phyloP scores from a whole-genome alignment of 2,329 filamentous ascomycete species.

The Dryadomyces quercus-mongolicae region DNA sequence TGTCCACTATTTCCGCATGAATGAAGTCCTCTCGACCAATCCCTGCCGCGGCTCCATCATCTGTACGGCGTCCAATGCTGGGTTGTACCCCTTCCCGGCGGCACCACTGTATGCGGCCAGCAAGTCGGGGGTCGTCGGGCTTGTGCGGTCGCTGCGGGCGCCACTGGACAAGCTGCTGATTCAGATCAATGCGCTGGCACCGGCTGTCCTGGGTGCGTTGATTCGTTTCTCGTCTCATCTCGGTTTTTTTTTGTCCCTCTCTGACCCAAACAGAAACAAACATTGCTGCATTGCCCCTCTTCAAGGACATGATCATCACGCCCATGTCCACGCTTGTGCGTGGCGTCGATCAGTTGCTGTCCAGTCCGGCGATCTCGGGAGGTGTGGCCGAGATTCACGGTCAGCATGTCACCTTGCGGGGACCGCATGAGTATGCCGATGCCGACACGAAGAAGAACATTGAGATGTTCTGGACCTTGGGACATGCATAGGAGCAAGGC shows the following conservation, averaged over 20 bases:
- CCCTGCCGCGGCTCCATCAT: conserved; percentile 28
- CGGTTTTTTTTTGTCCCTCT: background rate
- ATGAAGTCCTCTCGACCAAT: conserved; percentile 11
- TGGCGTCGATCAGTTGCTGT: conserved; percentile 29
- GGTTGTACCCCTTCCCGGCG: conserved; percentile 36
- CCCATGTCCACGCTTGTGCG: conserved; percentile 34
- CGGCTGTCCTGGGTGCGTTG: conserved; percentile 31
- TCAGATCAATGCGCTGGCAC: conserved; percentile 38
- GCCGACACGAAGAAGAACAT: conserved; percentile 33
- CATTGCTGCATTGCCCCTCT: conserved; percentile 31
- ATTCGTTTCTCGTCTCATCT: conserved; percentile 2
- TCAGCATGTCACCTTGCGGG: conserved; percentile 31
- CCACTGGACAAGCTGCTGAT: conserved; percentile 27
- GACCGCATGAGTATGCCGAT: conserved; percentile 32
- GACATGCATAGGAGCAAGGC: conserved; percentile 10
- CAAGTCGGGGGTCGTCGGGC: conserved; percentile 34
- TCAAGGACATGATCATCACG: conserved; percentile 35
- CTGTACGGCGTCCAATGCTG: conserved; percentile 41
- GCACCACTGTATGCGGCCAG: conserved; percentile 36
- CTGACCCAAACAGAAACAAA: conserved; percentile 27
- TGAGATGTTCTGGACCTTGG: conserved; percentile 32
- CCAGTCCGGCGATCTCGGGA: conserved; percentile 27
- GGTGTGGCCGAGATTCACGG: conserved; percentile 39
- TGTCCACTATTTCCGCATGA: conserved; percentile 36
- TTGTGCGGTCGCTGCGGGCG: conserved; percentile 34